Percentiles rank a stretch among this genome's conserved stretches.
phyloP scores from a whole-genome alignment of 1,284 basidiomycete genomes.

The Inonotus hispidus region DNA sequence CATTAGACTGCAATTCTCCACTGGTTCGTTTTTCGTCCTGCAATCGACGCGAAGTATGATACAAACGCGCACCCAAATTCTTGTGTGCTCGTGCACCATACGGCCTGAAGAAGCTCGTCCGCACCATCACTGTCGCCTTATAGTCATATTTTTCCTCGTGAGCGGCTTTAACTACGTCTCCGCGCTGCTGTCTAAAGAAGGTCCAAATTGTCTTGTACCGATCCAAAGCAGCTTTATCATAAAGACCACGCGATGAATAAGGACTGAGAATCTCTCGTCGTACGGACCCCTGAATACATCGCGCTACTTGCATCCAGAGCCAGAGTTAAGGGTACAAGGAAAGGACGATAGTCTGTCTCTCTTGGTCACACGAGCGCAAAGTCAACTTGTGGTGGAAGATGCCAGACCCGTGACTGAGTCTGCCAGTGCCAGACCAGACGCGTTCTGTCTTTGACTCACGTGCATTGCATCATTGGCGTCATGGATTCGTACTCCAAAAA shows the following conservation, averaged over 20 bases:
- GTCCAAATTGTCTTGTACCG: constrained; percentile 45
- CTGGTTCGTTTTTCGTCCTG: neutral
- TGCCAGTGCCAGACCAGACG: too few species aligned
- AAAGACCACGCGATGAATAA: neutral
- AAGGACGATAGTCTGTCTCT: neutral
- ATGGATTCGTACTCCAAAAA: too few species aligned
- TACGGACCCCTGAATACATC: neutral
- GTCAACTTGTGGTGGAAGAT: too few species aligned
- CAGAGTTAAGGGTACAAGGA: neutral
- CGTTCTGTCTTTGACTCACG: neutral
- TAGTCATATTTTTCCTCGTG: too few species aligned
- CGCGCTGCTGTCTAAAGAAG: constrained; percentile 37
- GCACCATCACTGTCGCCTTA: too few species aligned
- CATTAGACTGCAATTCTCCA: neutral
- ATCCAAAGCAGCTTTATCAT: constrained; percentile 32
- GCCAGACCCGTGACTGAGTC: too few species aligned
- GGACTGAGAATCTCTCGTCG: neutral
- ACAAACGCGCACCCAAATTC: neutral
- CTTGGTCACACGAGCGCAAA: neutral
- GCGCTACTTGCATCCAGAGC: constrained; percentile 1
- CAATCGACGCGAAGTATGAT: neutral
- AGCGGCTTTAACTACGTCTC: too few species aligned
- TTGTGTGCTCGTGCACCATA: neutral
- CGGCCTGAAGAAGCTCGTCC: neutral
- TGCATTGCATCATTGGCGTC: neutral